Base-by-base conservation (phyloP, 768 basidiomycete genomes). In the Lactarius hengduanensis region DNA sequence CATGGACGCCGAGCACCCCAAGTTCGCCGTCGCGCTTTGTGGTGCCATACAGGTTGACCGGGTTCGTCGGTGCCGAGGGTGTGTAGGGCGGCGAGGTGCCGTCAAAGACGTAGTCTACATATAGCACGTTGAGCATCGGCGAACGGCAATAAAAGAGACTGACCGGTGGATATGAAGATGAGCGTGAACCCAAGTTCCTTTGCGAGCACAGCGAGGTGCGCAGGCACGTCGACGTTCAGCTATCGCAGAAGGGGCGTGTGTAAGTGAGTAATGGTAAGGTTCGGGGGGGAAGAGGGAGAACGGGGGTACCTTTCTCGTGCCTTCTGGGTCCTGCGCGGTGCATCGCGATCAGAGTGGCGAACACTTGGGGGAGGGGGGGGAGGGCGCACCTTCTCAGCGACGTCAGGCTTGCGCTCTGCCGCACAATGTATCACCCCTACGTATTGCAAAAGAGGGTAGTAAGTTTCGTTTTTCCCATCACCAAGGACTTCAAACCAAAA, bases 381-480 rank as follows among this genome's bases (percentile, higher is more conserved):
- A 11, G 40, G 40, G 50, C 82, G 59, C 69, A 91, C 94, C 79
- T 90, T 90, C 76, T 96, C 93, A 63, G 94, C 95, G 15, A 93
- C 91, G 73, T 98, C 95, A 5, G 96, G 94, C 54, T 95, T 80
- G 67, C 96, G 79, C 77, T 98, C 96, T 2, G 96, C 96, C 16
- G 96, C 96, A 72, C 95, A 97, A 73, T 98, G 96, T 18, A 98
- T 87, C 45, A 98, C 86, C 87, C 90, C 89, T 90, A 73, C 71
- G 28, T 40, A 28, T 40, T 40, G 30, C 10, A 22, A 34, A 56
- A 30, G 30, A 28, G 22, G 20, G 58, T 66, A 30, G 58, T 66
- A 30, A 62, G 61, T 26, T 43, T 32, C n/a, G 7, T 36, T 41
- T 34, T 18, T 41, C 41, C 9, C 36, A 38, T 38, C 11, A 13